Percentiles rank a stretch among this genome's conserved stretches.
phyloP scores from a whole-genome alignment of 208 protist genomes.

The Leishmania gerbilli region DNA sequence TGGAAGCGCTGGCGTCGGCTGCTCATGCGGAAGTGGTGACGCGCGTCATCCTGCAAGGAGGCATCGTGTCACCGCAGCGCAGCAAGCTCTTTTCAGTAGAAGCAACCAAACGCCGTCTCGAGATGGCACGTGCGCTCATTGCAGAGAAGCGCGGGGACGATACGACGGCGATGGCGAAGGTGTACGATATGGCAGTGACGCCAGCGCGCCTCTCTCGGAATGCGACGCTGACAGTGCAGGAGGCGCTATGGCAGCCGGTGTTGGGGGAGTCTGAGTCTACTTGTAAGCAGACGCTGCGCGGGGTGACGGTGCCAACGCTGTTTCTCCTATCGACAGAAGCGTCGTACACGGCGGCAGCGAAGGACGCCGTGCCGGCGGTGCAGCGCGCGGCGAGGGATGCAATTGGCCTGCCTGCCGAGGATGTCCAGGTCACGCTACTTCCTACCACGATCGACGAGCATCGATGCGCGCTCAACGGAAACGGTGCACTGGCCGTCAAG shows the following conservation, averaged over 20 bases:
- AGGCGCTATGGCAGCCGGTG: constrained; percentile 72
- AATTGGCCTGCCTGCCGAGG: constrained; percentile 32
- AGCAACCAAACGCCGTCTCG: constrained; percentile 32
- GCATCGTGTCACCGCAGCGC: constrained; percentile 40
- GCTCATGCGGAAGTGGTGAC: constrained; percentile 39
- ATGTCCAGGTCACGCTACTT: constrained; percentile 54
- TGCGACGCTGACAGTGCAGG: constrained; percentile 66
- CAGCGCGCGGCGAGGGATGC: constrained; percentile 25
- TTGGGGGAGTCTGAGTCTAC: constrained; percentile 35
- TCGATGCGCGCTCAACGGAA: constrained; percentile 58
- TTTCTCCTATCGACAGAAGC: constrained; percentile 62
- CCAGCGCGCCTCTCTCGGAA: constrained; percentile 49
- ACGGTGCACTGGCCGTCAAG: constrained; percentile 31
- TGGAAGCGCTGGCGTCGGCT: constrained; percentile 51
- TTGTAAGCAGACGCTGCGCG: constrained; percentile 29
- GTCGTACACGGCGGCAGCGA: constrained; percentile 43
- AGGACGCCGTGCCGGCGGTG: constrained; percentile 32
- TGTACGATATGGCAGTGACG: constrained; percentile 79
- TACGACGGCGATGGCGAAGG: constrained; percentile 36
- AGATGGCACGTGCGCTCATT: constrained; percentile 37
- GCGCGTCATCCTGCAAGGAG: constrained; percentile 71
- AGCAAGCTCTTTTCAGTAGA: constrained; percentile 41
- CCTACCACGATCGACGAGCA: constrained; percentile 72
- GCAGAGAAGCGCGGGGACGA: constrained; percentile 51
- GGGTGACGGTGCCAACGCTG: constrained; percentile 52